Percentiles rank a stretch among this genome's conserved stretches.
Conservation (phyloP, 2,329 filamentous ascomycete genomes). For the Fusarium sp. region DNA sequence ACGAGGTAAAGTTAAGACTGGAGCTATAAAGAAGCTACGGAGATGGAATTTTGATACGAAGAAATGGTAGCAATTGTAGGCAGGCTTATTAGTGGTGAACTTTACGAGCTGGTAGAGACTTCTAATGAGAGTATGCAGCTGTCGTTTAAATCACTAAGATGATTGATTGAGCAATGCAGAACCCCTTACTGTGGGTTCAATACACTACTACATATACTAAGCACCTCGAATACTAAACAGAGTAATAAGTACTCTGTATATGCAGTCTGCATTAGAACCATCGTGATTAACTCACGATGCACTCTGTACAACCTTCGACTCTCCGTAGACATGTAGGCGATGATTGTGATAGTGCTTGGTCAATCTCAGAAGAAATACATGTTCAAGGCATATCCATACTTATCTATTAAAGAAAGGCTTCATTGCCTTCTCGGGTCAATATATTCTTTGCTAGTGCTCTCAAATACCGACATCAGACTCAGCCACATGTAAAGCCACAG, state of each 20-base stretch:
- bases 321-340: no score
- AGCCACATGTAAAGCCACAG: conserved; percentile 19
- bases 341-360: background rate
- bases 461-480: background rate
- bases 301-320: no score
- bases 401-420: background rate
- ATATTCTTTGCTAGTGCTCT: background rate
- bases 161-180: background rate
- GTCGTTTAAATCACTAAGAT: background rate
- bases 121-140: background rate
- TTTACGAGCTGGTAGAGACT: background rate
- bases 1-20: background rate
- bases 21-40: background rate
- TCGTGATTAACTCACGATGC: background rate
- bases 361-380: background rate
- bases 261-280: no score
- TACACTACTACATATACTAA: no score
- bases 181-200: background rate
- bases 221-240: background rate
- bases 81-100: background rate
- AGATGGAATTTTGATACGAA: background rate
- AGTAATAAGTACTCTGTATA: no score
- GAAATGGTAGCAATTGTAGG: background rate
- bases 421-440: no score
- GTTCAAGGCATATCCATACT: background rate